Conservation (phyloP, 1,284 basidiomycete genomes). For the Heliocybe sulcata region DNA sequence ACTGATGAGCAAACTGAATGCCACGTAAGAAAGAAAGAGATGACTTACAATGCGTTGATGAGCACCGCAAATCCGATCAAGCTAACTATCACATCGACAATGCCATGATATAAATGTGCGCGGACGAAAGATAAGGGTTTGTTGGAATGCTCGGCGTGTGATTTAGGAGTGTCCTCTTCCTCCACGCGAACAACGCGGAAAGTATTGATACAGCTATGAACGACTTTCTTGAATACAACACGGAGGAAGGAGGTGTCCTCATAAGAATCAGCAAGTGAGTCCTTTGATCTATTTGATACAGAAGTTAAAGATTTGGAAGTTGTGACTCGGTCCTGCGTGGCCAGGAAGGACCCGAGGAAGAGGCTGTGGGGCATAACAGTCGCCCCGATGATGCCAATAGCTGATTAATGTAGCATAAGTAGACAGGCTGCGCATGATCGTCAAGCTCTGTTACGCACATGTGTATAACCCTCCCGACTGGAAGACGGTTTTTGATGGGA, state of each 20-base stretch:
- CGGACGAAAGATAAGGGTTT: conserved; percentile 62
- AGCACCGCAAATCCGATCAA: conserved; percentile 80
- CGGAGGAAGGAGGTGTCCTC: not conserved
- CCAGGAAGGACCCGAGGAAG: conserved; percentile 83
- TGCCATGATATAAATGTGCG: conserved; percentile 75
- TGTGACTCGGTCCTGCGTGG: conserved; percentile 67
- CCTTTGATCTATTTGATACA: not conserved
- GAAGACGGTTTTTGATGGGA: conserved; percentile 71
- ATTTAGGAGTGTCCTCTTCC: conserved; percentile 13
- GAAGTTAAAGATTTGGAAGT: conserved; percentile 5
- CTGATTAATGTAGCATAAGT: conserved; percentile 25
- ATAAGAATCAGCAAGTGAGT: not conserved
- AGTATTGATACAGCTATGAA: not conserved
- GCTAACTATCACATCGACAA: conserved; percentile 56
- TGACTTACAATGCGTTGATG: conserved; percentile 72
- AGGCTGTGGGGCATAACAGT: conserved; percentile 91
- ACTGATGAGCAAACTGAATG: conserved; percentile 2
- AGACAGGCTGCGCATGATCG: not conserved
- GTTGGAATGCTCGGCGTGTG: conserved; percentile 41
- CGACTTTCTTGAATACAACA: not conserved
- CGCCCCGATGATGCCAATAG: conserved; percentile 78
- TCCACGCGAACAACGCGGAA: conserved; percentile 15
- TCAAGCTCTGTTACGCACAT: conserved; percentile 34
- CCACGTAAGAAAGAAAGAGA: conserved; percentile 10
- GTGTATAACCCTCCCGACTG: conserved; percentile 69